These are phyloP conservation scores for Russula virescens DNA, from an alignment of 768 basidiomycete species.

Conservation along the genomic window DNA sequence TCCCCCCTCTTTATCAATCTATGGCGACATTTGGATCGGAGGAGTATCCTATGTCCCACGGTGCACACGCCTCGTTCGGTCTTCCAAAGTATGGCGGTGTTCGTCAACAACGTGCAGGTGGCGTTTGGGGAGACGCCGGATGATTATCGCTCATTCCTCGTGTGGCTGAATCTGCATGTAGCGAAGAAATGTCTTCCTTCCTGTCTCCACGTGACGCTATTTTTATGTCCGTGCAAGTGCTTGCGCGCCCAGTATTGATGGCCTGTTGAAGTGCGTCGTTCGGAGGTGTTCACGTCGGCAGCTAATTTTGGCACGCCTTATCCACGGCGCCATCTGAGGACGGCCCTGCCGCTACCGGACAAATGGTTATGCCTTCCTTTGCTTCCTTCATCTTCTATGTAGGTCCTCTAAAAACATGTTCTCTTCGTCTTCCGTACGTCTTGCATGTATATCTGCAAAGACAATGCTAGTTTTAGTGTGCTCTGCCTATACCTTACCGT, in stretches of 20 bases:
- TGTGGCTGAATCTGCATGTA: slow-evolving; percentile 1
- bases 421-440: slow-evolving; percentile 6
- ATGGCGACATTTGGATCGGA: slow-evolving; percentile 6
- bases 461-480: background rate
- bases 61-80: slow-evolving; percentile 11
- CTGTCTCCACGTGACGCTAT: slow-evolving; percentile 5
- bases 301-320: background rate
- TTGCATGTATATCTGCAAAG: slow-evolving; percentile 5
- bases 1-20: slow-evolving; percentile 10
- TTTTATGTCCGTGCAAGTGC: slow-evolving; percentile 9
- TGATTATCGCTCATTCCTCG: slow-evolving; percentile 5
- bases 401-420: slow-evolving; percentile 2
- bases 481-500: slow-evolving; percentile 1
- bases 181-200: slow-evolving; percentile 13
- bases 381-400: slow-evolving; percentile 15
- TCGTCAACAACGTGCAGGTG: slow-evolving; percentile 16
- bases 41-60: slow-evolving; percentile 3
- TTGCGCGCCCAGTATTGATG: slow-evolving; percentile 17
- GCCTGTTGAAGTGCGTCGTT: slow-evolving; percentile 8
- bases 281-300: slow-evolving; percentile 3
- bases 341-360: slow-evolving; percentile 4
- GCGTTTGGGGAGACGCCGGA: slow-evolving; percentile 24
- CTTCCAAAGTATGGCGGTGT: slow-evolving; percentile 14
- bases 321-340: slow-evolving; percentile 2
- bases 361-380: slow-evolving; percentile 15